These are phyloP conservation scores for Ulota crispa DNA, from an alignment of 225 moss, liverwort and hornwort genomes.

Conservation along the genomic window DNA sequence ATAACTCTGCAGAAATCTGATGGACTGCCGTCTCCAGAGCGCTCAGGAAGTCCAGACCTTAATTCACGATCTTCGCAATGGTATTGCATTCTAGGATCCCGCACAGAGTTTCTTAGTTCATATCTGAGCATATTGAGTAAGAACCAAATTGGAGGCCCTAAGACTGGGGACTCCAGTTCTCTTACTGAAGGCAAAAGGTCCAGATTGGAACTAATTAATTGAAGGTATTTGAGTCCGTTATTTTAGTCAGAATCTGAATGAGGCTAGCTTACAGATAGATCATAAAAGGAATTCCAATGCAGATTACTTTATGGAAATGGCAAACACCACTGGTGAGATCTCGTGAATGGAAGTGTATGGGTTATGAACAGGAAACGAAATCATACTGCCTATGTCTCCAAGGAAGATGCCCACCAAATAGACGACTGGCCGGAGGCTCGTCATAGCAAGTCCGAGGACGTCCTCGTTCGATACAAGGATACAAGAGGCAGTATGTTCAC, in stretches of 20 bases:
- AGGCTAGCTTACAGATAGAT: neutral
- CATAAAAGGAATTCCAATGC: neutral
- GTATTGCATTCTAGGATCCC: conserved; percentile 32
- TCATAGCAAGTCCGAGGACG: conserved; percentile 36
- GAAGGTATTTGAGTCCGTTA: neutral
- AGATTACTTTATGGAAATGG: neutral
- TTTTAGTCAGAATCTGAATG: neutral
- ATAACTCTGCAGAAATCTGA: conserved; percentile 25
- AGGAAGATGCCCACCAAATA: conserved; percentile 42
- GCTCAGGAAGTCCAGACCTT: conserved; percentile 63
- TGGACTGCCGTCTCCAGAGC: conserved; percentile 55
- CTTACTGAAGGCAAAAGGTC: neutral
- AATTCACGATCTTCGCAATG: conserved; percentile 47
- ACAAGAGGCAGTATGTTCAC: conserved; percentile 40
- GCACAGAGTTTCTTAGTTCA: conserved; percentile 2
- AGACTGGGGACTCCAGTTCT: neutral
- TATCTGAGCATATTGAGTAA: neutral
- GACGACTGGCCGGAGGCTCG: conserved; percentile 41
- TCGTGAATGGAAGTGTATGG: conserved; percentile 23
- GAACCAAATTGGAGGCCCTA: neutral
- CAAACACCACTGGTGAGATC: neutral
- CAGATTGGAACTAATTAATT: neutral
- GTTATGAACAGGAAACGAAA: conserved; percentile 35
- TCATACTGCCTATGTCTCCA: conserved; percentile 38
- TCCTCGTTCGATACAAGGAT: conserved; percentile 54